Percentiles rank a stretch among this genome's conserved stretches.
Conservation (phyloP, 192 early-diverging fungal genomes). For the Helicostylum pulchrum region DNA sequence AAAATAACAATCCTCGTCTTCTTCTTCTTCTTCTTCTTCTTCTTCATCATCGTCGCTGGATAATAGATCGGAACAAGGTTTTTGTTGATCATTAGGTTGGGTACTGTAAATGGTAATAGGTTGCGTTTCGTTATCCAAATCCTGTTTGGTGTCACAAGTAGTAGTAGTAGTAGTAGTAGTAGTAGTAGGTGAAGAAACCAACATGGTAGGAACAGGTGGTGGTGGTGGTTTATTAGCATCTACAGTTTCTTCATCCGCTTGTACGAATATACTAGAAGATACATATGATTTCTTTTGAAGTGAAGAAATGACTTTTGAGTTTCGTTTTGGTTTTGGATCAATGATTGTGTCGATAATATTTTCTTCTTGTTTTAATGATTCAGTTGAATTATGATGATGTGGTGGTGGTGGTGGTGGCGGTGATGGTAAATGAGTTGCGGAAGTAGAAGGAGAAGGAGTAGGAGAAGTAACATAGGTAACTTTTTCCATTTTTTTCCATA, state of each 20-base stretch:
- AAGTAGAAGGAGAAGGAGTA: not conserved
- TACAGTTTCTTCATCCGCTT: not conserved
- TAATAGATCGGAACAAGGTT: no score
- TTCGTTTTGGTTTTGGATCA: constrained; percentile 13
- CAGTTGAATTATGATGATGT: not conserved
- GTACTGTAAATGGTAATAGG: no score
- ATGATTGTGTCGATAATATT: not conserved
- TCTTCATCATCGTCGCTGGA: no score
- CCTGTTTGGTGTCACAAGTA: no score
- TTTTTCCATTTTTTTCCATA: constrained; percentile 16
- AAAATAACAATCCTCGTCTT: no score
- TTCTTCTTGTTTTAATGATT: not conserved
- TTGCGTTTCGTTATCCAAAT: no score
- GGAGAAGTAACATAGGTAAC: not conserved
- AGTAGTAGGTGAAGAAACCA: no score
- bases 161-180: no score
- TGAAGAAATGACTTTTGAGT: constrained; percentile 29
- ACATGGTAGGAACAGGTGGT: no score
- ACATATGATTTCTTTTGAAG: constrained; percentile 28
- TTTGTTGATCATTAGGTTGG: no score
- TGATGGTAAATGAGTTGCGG: not conserved
- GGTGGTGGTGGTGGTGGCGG: no score
- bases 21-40: no score
- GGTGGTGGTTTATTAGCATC: not conserved
- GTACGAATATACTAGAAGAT: constrained; percentile 24